phyloP scores from a whole-genome alignment of 73 alveolate species.

The Strombidium stylifer region DNA sequence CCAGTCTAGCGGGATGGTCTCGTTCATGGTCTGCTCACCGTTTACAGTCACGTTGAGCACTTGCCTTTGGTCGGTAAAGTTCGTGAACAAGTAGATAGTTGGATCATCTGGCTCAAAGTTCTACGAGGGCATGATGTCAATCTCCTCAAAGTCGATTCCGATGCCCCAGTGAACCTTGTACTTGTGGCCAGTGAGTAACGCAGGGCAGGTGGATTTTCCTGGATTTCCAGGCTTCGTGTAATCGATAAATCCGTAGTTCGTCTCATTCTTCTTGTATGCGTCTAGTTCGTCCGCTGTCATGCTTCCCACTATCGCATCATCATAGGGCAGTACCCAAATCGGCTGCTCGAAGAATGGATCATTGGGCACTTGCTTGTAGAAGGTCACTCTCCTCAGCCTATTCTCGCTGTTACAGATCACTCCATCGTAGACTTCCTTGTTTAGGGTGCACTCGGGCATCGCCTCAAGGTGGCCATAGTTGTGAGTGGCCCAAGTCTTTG shows the following conservation, averaged over 20 bases:
- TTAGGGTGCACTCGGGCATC: slow-evolving; percentile 26
- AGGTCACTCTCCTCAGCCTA: slow-evolving; percentile 18
- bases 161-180: slow-evolving; percentile 31
- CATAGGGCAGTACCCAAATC: not conserved
- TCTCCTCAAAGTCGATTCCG: slow-evolving; percentile 4
- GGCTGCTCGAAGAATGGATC: not conserved
- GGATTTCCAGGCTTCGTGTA: slow-evolving; percentile 9
- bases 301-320: not conserved
- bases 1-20: too few relatives aligned
- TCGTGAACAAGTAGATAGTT: too few relatives aligned
- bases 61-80: too few relatives aligned
- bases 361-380: slow-evolving; percentile 5
- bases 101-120: too few relatives aligned
- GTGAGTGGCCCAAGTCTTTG: slow-evolving; percentile 42
- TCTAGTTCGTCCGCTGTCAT: not conserved
- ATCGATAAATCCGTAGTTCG: slow-evolving; percentile 10
- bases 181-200: slow-evolving; percentile 25
- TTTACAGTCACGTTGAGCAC: too few relatives aligned
- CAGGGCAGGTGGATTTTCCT: slow-evolving; percentile 3
- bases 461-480: slow-evolving; percentile 8
- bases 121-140: too few relatives aligned
- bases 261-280: not conserved
- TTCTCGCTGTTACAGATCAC: not conserved
- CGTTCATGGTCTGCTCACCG: too few relatives aligned
- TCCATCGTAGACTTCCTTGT: not conserved